These are phyloP conservation scores for Amaranthus palmeri DNA, from an alignment of 148 eudicot species.

Conservation along the genomic window DNA sequence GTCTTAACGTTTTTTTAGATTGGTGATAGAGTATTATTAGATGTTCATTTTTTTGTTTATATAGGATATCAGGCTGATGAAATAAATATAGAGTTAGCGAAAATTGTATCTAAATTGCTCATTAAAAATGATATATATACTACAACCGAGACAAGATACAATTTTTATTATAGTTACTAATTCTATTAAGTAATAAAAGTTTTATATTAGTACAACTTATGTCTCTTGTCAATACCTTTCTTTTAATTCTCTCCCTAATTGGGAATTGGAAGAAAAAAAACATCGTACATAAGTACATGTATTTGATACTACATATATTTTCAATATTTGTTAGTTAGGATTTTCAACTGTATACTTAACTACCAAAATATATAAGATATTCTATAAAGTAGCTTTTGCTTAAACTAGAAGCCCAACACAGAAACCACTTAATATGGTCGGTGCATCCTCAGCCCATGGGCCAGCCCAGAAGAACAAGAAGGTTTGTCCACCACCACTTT, in stretches of 20 bases:
- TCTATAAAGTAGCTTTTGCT: neutral
- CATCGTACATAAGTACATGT: too few species aligned
- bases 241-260: neutral
- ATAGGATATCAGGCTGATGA: too few species aligned
- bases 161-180: too few species aligned
- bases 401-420: neutral
- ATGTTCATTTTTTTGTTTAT: too few species aligned
- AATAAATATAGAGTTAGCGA: too few species aligned
- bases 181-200: neutral
- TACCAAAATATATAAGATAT: slow-evolving; percentile 4
- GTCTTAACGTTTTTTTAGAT: too few species aligned
- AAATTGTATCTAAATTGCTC: too few species aligned
- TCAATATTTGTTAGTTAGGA: neutral
- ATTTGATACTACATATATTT: too few species aligned
- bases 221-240: too few species aligned
- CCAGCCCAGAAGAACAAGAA: slow-evolving; percentile 15
- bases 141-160: too few species aligned
- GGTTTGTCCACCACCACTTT: slow-evolving; percentile 61
- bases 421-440: slow-evolving; percentile 5
- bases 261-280: neutral
- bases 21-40: too few species aligned
- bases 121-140: too few species aligned
- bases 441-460: slow-evolving; percentile 35
- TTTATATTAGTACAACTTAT: neutral
- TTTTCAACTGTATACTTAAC: slow-evolving; percentile 7